Conservation (phyloP, 148 eudicot species). For the Camellia lanceoleosa region DNA sequence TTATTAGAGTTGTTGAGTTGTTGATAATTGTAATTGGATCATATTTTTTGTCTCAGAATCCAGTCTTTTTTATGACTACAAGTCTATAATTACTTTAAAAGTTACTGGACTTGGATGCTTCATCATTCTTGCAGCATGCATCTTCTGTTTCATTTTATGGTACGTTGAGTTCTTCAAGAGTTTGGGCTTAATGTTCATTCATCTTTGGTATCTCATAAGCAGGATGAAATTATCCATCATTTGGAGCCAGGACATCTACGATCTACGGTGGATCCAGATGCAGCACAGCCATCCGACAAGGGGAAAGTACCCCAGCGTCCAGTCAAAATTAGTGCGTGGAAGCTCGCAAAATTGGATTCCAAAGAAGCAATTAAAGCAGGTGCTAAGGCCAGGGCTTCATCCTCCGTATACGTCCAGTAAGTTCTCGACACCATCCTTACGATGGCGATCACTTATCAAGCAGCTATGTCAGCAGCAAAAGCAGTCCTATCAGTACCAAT, state of each 20-base stretch:
- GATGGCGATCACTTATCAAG: slow-evolving; percentile 62
- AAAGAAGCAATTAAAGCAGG: slow-evolving; percentile 87
- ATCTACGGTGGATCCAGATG: slow-evolving; percentile 88
- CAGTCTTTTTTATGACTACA: not conserved
- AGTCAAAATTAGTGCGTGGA: slow-evolving; percentile 86
- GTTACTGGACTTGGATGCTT: slow-evolving; percentile 9
- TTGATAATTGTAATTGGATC: not conserved
- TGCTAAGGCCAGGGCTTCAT: slow-evolving; percentile 89
- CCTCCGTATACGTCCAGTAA: slow-evolving; percentile 79
- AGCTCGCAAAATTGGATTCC: slow-evolving; percentile 77
- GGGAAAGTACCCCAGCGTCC: slow-evolving; percentile 62
- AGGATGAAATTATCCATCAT: slow-evolving; percentile 86
- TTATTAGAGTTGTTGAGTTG: slow-evolving; percentile 3
- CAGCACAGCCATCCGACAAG: slow-evolving; percentile 51
- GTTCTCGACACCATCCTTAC: slow-evolving; percentile 47
- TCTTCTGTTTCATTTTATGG: not conserved
- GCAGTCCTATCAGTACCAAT: slow-evolving; percentile 65
- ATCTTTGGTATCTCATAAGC: slow-evolving; percentile 10
- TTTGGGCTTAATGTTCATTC: not conserved
- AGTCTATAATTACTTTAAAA: not conserved
- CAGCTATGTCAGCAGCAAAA: slow-evolving; percentile 61
- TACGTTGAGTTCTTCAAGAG: not conserved
- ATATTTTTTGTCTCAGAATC: not conserved
- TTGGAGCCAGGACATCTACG: slow-evolving; percentile 81
- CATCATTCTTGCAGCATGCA: not conserved